Percentiles rank a stretch among this genome's conserved stretches.
phyloP scores from a whole-genome alignment of 306 rosid species.

The Vigna hirtella region DNA sequence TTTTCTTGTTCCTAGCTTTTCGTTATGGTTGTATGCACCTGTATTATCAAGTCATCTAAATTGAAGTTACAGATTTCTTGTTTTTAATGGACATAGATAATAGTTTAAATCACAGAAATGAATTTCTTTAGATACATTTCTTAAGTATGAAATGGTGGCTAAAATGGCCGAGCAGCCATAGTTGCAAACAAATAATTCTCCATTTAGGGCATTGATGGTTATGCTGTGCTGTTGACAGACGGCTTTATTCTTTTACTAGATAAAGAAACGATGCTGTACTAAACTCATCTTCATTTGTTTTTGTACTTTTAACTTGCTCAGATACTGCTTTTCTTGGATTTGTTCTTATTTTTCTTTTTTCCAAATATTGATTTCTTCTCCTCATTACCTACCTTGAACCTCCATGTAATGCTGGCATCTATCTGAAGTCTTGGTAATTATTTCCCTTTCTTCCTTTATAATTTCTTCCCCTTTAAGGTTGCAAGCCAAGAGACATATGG shows the following conservation, averaged over 20 bases:
- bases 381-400: conserved; percentile 20
- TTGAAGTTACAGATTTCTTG: conserved; percentile 15
- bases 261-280: conserved; percentile 11
- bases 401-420: conserved; percentile 43
- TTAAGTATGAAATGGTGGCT: conserved; percentile 7
- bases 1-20: conserved; percentile 18
- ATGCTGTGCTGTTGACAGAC: not conserved
- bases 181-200: not conserved
- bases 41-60: not conserved
- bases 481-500: conserved; percentile 98
- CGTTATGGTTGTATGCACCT: not conserved
- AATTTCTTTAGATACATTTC: not conserved
- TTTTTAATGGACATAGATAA: conserved; percentile 5
- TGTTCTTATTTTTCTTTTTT: conserved; percentile 19
- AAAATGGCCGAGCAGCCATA: conserved; percentile 6
- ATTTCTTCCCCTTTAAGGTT: conserved; percentile 68
- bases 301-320: conserved; percentile 20
- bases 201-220: conserved; percentile 6
- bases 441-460: conserved; percentile 27
- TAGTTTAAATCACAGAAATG: not conserved
- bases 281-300: conserved; percentile 3
- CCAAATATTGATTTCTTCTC: conserved; percentile 15
- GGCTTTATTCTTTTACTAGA: conserved; percentile 22
- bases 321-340: conserved; percentile 13
- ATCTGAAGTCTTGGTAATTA: conserved; percentile 28